Conservation (phyloP, 2,329 filamentous ascomycete species). For the Celoporthe dispersa region DNA sequence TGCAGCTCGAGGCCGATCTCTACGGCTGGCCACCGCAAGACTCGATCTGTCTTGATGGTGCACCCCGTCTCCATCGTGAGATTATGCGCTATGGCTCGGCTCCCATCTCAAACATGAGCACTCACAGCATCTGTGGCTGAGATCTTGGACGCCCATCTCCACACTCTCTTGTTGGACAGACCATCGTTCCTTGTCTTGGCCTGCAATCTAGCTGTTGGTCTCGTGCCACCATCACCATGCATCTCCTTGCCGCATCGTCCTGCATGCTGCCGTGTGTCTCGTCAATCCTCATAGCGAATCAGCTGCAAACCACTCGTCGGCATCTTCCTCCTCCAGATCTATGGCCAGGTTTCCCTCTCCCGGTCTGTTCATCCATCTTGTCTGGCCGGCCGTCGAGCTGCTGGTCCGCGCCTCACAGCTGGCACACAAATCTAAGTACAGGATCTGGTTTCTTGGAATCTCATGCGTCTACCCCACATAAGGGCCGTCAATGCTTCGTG, state of each 20-base stretch:
- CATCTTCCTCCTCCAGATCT: background rate
- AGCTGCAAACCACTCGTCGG: background rate
- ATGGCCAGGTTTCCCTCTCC: background rate
- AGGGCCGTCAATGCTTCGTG: background rate
- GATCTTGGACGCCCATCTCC: background rate
- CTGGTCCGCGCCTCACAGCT: background rate
- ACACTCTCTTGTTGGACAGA: conserved; percentile 11
- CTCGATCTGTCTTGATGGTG: background rate
- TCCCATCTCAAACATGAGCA: conserved; percentile 29
- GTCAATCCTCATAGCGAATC: conserved; percentile 12
- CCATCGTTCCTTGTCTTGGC: conserved; percentile 22
- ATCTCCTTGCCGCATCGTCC: background rate
- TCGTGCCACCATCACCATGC: conserved; percentile 18
- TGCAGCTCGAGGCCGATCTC: background rate
- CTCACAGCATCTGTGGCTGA: conserved; percentile 21
- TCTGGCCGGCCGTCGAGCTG: background rate
- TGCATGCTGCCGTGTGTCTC: conserved; percentile 24
- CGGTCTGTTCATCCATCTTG: background rate
- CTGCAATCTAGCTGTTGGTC: conserved; percentile 21
- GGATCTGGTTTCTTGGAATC: background rate
- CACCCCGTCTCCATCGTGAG: background rate
- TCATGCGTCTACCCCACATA: background rate
- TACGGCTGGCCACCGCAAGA: background rate
- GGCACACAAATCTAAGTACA: background rate
- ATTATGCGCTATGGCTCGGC: conserved; percentile 20